These are phyloP conservation scores for Lactifluus echinatus DNA, from an alignment of 768 basidiomycete species.

Conservation along the genomic window DNA sequence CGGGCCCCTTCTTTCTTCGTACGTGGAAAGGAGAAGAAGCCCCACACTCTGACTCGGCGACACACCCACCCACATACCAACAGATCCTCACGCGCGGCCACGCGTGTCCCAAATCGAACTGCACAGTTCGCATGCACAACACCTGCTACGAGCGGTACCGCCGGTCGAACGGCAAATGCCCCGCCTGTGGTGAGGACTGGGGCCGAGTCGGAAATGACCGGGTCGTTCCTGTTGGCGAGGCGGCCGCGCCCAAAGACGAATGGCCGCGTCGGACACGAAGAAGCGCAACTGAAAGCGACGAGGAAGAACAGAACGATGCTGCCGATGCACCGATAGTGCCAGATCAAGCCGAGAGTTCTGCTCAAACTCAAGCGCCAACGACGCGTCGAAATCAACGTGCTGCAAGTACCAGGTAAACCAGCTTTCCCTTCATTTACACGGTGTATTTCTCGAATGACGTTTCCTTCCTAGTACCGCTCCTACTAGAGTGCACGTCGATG, in stretches of 20 bases:
- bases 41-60: background rate
- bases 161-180: slow-evolving; percentile 39
- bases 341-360: background rate
- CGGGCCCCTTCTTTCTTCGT: background rate
- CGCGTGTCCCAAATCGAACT: slow-evolving; percentile 51
- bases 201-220: slow-evolving; percentile 38
- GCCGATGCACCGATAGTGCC: background rate
- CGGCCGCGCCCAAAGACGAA: slow-evolving; percentile 19
- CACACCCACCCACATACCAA: too few species aligned
- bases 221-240: slow-evolving; percentile 58
- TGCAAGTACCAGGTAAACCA: background rate
- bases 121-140: slow-evolving; percentile 53
- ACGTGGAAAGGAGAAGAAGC: background rate
- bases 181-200: slow-evolving; percentile 55
- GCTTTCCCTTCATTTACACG: background rate
- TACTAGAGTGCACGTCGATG: slow-evolving; percentile 36
- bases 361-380: background rate
- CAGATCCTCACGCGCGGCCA: slow-evolving; percentile 65
- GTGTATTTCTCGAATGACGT: background rate
- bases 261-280: slow-evolving; percentile 16
- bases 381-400: background rate
- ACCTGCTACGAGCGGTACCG: slow-evolving; percentile 54
- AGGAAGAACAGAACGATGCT: slow-evolving; percentile 32
- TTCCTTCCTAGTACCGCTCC: slow-evolving; percentile 24
- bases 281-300: slow-evolving; percentile 38